phyloP scores from a whole-genome alignment of 345 rosid species.

The Linum lewisii region DNA sequence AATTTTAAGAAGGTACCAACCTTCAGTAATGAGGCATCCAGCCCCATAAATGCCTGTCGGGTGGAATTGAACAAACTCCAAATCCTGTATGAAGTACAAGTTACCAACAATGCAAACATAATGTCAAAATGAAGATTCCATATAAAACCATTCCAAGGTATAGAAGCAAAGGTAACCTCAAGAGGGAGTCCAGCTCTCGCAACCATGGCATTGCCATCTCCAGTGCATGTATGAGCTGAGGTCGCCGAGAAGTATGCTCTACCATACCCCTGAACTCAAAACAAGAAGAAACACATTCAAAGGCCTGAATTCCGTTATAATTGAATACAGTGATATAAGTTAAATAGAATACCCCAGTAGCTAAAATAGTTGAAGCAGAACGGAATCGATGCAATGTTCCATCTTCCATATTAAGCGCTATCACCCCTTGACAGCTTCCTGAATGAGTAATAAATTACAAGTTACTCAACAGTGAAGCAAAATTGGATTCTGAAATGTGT shows the following conservation, averaged over 20 bases:
- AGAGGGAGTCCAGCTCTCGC: constrained; percentile 92
- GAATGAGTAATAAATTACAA: constrained; percentile 14
- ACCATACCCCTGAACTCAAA: constrained; percentile 73
- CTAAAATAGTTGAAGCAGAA: constrained; percentile 78
- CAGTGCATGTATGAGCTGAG: constrained; percentile 98
- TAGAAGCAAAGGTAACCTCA: constrained; percentile 39
- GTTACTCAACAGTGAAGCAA: too few species aligned
- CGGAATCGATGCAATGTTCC: constrained; percentile 86
- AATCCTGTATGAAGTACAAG: constrained; percentile 46
- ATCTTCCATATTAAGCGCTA: constrained; percentile 93
- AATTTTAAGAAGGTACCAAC: constrained; percentile 25
- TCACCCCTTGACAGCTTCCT: constrained; percentile 96
- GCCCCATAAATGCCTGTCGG: constrained; percentile 98
- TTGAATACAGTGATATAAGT: not conserved
- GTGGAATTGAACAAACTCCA: constrained; percentile 97
- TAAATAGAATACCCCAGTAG: constrained; percentile 67
- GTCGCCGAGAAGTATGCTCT: constrained; percentile 97
- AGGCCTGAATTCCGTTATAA: not conserved
- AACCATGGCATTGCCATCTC: constrained; percentile 98
- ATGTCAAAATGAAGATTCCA: not conserved
- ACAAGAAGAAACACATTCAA: constrained; percentile 4
- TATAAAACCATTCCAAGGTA: not conserved
- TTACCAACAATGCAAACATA: constrained; percentile 6
- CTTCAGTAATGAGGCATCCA: constrained; percentile 96
- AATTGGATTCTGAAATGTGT: not conserved